Percentiles rank a stretch among this genome's conserved stretches.
Conservation (phyloP, 495 filamentous ascomycete genomes). For the Penicillium goetzii region DNA sequence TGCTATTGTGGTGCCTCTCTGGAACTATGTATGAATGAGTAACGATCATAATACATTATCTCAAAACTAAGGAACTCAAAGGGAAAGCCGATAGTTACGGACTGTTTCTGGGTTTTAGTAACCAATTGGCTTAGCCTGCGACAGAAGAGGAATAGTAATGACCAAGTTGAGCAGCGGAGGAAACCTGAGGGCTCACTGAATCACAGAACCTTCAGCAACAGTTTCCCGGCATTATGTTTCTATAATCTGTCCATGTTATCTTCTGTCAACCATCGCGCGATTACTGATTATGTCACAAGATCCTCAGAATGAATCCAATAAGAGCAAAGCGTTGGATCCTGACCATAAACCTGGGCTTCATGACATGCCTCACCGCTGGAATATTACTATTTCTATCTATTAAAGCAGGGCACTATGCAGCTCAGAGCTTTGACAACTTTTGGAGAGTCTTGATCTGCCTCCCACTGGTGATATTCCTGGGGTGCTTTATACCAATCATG, state of each 20-base stretch:
- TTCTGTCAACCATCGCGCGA: neutral
- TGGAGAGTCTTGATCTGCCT: neutral
- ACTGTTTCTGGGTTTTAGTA: neutral
- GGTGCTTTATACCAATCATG: neutral
- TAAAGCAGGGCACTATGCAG: neutral
- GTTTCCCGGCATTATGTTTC: neutral
- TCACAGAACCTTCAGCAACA: neutral
- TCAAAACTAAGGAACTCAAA: neutral
- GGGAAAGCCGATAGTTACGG: neutral
- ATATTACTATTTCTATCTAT: neutral
- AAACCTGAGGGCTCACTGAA: neutral
- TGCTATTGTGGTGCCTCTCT: neutral
- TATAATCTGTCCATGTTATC: neutral
- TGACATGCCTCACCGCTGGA: neutral
- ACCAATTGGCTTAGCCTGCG: neutral
- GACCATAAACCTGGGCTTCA: neutral
- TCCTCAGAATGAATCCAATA: neutral
- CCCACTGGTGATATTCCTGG: neutral
- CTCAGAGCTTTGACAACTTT: neutral
- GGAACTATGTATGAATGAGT: neutral
- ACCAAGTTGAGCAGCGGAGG: neutral
- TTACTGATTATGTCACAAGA: neutral
- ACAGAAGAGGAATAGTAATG: neutral
- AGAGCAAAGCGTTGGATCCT: neutral
- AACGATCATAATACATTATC: neutral